Conservation (phyloP, 768 basidiomycete genomes). For the Antrodiella citrinella region DNA sequence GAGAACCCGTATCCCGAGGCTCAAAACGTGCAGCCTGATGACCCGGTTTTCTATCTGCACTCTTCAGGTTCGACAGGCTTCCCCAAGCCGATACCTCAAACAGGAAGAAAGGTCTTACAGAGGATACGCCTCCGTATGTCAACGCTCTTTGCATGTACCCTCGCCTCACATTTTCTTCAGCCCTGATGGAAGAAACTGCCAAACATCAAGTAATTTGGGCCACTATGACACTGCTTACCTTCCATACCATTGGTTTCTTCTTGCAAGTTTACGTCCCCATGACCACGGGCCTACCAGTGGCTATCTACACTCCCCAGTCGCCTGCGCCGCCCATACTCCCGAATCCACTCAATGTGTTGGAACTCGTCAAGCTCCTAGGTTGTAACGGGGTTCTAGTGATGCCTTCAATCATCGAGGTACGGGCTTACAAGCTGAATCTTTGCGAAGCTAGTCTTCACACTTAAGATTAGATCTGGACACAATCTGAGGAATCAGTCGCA, state of each 20-base stretch:
- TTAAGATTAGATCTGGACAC: slow-evolving; percentile 12
- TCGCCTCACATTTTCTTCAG: background rate
- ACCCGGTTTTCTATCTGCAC: slow-evolving; percentile 30
- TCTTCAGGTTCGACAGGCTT: slow-evolving; percentile 45
- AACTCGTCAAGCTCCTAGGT: slow-evolving; percentile 2
- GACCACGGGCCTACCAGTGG: slow-evolving; percentile 4
- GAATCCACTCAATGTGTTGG: slow-evolving; percentile 10
- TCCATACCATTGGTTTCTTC: slow-evolving; percentile 10
- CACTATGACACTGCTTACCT: slow-evolving; percentile 8
- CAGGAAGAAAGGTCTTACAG: slow-evolving; percentile 11
- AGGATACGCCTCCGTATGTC: slow-evolving; percentile 10
- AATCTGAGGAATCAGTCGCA: slow-evolving; percentile 10
- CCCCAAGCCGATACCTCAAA: slow-evolving; percentile 30
- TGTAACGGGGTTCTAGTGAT: slow-evolving; percentile 7
- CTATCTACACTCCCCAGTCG: slow-evolving; percentile 6
- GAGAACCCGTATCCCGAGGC: too few species aligned
- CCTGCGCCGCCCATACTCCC: slow-evolving; percentile 11
- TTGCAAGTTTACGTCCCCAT: slow-evolving; percentile 7
- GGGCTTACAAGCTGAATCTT: background rate
- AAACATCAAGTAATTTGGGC: background rate
- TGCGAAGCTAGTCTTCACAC: background rate
- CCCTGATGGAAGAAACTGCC: background rate
- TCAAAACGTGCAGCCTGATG: background rate
- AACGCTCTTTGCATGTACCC: background rate
- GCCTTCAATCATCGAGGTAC: slow-evolving; percentile 13